These are phyloP conservation scores for Cryphonectria nitschkei DNA, from an alignment of 2,329 filamentous ascomycete genomes.

Conservation along the genomic window DNA sequence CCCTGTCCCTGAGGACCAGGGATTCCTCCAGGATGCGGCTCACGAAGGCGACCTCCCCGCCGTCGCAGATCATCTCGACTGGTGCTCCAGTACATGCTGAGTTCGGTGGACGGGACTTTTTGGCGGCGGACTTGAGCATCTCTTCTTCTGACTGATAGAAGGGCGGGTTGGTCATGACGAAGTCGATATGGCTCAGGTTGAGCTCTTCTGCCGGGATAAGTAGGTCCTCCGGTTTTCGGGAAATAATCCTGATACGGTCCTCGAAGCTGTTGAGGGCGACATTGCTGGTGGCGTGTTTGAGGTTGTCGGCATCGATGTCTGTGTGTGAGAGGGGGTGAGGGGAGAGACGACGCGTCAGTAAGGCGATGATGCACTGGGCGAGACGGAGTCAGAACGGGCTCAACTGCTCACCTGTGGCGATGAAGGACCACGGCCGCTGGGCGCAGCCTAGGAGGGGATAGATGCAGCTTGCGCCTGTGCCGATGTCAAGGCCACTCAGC, in stretches of 20 bases:
- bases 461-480: slow-evolving; percentile 88
- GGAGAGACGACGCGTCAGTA: background rate
- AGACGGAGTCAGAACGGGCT: background rate
- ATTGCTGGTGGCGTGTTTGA: slow-evolving; percentile 69
- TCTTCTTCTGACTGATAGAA: slow-evolving; percentile 82
- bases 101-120: slow-evolving; percentile 70
- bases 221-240: slow-evolving; percentile 52
- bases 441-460: slow-evolving; percentile 82
- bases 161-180: slow-evolving; percentile 92
- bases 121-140: slow-evolving; percentile 64
- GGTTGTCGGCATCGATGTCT: slow-evolving; percentile 76
- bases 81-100: slow-evolving; percentile 77
- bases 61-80: slow-evolving; percentile 81
- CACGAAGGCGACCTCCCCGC: slow-evolving; percentile 86
- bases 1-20: slow-evolving; percentile 47
- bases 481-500: slow-evolving; percentile 78
- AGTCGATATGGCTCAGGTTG: slow-evolving; percentile 63
- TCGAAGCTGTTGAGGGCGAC: slow-evolving; percentile 67
- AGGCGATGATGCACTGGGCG: slow-evolving; percentile 29
- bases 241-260: slow-evolving; percentile 65
- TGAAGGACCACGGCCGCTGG: slow-evolving; percentile 73
- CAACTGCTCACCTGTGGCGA: slow-evolving; percentile 57
- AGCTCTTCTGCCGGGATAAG: slow-evolving; percentile 68
- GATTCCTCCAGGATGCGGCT: slow-evolving; percentile 63
- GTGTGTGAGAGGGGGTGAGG: slow-evolving; percentile 25